Evolutionary conservation across 805 yeast genomes (phyloP).

Genomic region (Saccharomycopsis babjevae): DNA sequence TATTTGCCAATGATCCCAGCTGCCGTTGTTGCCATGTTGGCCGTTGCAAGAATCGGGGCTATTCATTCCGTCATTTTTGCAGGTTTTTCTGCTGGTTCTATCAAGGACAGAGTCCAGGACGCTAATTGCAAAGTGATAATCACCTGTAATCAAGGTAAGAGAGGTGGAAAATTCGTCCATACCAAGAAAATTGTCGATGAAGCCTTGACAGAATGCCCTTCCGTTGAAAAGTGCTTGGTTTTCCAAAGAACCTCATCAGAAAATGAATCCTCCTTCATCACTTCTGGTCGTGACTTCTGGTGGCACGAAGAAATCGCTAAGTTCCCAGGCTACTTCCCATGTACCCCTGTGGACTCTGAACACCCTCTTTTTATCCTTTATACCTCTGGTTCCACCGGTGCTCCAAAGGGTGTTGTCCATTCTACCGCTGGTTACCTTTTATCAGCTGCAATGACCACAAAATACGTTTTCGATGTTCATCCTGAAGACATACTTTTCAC

Average conservation of each 20-base stretch:
- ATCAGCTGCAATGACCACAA: slow-evolving; percentile 86
- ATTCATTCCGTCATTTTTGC: slow-evolving; percentile 94
- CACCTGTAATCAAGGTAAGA: slow-evolving; percentile 89
- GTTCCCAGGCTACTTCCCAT: slow-evolving; percentile 79
- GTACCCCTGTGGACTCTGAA: slow-evolving; percentile 79
- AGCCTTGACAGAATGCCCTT: slow-evolving; percentile 62
- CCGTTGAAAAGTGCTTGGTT: slow-evolving; percentile 76
- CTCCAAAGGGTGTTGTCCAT: slow-evolving; percentile 97
- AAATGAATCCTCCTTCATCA: slow-evolving; percentile 45
- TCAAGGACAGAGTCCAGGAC: slow-evolving; percentile 81
- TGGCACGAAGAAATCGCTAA: slow-evolving; percentile 87
- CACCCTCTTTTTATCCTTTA: slow-evolving; percentile 93
- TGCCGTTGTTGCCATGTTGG: slow-evolving; percentile 88
- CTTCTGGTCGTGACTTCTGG: slow-evolving; percentile 78
- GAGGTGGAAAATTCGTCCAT: slow-evolving; percentile 90
- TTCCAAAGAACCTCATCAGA: slow-evolving; percentile 70
- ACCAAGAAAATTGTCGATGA: slow-evolving; percentile 94
- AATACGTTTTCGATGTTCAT: slow-evolving; percentile 88
- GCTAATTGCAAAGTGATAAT: slow-evolving; percentile 80
- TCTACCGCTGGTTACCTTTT: slow-evolving; percentile 88
- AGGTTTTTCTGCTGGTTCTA: slow-evolving; percentile 89
- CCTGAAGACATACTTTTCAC: slow-evolving; percentile 83
- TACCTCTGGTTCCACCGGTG: slow-evolving; percentile 97
- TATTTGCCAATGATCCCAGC: slow-evolving; percentile 98
- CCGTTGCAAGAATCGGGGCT: slow-evolving; percentile 90